phyloP scores from a whole-genome alignment of 2,329 filamentous ascomycete genomes.

The Thielaviopsis euricoi region DNA sequence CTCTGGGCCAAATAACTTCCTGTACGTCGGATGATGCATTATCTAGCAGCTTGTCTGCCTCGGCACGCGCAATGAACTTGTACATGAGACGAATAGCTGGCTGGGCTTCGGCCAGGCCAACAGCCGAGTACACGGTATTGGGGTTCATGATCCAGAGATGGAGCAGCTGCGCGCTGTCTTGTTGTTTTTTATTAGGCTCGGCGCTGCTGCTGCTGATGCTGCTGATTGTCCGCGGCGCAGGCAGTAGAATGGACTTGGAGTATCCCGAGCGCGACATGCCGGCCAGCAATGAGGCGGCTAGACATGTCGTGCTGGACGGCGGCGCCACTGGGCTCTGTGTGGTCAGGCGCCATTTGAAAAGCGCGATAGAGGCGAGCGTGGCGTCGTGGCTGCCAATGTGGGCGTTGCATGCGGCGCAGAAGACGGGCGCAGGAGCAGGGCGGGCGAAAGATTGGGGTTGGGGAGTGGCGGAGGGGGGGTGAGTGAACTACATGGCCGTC shows the following conservation, averaged over 20 bases:
- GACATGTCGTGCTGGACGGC: conserved; percentile 31
- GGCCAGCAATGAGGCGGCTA: conserved; percentile 35
- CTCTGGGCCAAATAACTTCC: conserved; percentile 36
- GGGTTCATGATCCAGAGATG: conserved; percentile 40
- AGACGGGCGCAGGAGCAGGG: conserved; percentile 16
- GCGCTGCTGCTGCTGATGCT: not conserved
- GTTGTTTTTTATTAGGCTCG: too few relatives aligned
- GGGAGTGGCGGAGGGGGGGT: not conserved
- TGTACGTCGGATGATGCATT: conserved; percentile 39
- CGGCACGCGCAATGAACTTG: conserved; percentile 23
- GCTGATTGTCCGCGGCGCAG: conserved; percentile 13
- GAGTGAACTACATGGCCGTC: conserved; percentile 6
- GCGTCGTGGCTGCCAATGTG: conserved; percentile 32
- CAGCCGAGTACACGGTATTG: conserved; percentile 36
- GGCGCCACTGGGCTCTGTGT: conserved; percentile 14
- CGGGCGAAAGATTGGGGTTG: conserved; percentile 1
- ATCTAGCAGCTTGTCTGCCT: conserved; percentile 33
- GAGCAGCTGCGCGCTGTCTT: conserved; percentile 16
- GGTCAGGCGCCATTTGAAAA: conserved; percentile 42
- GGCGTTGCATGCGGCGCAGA: conserved; percentile 28
- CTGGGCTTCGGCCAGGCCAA: conserved; percentile 16
- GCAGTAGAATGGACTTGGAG: conserved; percentile 37
- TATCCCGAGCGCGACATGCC: conserved; percentile 39
- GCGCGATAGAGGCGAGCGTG: conserved; percentile 27
- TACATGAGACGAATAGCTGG: conserved; percentile 39